These are phyloP conservation scores for Penicillium sp. DNA, from an alignment of 2,329 filamentous ascomycete genomes.

Conservation along the genomic window DNA sequence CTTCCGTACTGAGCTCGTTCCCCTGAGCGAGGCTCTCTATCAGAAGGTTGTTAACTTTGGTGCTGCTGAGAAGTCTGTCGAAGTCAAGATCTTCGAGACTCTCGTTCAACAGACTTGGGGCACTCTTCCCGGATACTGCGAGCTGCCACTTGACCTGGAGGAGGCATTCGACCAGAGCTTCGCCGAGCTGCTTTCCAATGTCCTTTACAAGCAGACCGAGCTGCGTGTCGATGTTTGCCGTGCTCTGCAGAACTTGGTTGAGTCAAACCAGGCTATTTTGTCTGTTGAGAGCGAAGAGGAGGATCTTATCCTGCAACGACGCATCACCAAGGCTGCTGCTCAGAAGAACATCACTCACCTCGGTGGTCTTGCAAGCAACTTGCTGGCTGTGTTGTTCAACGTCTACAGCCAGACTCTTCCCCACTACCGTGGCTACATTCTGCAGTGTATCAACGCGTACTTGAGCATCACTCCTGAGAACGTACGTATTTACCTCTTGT, in stretches of 20 bases:
- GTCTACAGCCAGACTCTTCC: constrained; percentile 96
- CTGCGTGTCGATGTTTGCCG: constrained; percentile 85
- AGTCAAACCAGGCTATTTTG: constrained; percentile 83
- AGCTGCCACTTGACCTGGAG: constrained; percentile 77
- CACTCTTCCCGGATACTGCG: constrained; percentile 89
- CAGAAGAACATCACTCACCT: constrained; percentile 81
- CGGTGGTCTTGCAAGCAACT: constrained; percentile 76
- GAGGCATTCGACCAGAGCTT: constrained; percentile 82
- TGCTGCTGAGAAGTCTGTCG: constrained; percentile 83
- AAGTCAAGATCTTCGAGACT: constrained; percentile 97
- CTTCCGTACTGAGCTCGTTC: constrained; percentile 83
- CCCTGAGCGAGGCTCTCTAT: constrained; percentile 86
- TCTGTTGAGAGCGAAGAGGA: constrained; percentile 69
- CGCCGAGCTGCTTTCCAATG: constrained; percentile 85
- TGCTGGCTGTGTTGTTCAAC: constrained; percentile 97
- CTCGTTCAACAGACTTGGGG: constrained; percentile 96
- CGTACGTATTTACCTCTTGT: constrained; percentile 29
- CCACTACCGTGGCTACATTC: constrained; percentile 83
- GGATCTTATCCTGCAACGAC: constrained; percentile 73
- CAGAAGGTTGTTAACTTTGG: constrained; percentile 84
- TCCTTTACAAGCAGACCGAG: constrained; percentile 89
- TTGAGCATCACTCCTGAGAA: constrained; percentile 78
- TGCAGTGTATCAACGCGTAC: constrained; percentile 93
- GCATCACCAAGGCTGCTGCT: constrained; percentile 74
- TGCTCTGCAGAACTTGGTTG: constrained; percentile 80